Evolutionary conservation across 2,329 filamentous ascomycete genomes (phyloP), one percentile per base, ranked within the genome.

Genomic region (Furcasterigmium furcatum): DNA sequence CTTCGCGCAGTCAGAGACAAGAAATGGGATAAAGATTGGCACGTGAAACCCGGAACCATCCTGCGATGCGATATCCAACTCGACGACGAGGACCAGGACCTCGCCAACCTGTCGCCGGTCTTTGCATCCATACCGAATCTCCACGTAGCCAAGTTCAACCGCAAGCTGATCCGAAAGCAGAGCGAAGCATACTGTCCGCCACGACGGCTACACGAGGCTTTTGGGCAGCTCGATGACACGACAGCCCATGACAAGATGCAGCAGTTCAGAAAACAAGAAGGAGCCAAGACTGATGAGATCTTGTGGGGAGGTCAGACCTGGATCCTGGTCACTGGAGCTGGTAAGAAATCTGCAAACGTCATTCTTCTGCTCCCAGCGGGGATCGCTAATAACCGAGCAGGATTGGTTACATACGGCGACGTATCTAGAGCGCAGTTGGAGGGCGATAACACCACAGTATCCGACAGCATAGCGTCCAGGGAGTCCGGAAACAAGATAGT

Each of bases 31-130:
- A 19, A 35, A 6, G 14, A 43, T 14, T 35, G 29, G 29, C 21
- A 32, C 14, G 25, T 43, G 29, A 36, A 43, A 22, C 41, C 41
- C 6, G 41, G 41, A 19, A 36, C 41, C 4, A 30, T 36, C 12
- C 14, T 43, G 21, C 27, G 41, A 12, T 43, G 41, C 41, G 41
- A 43, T 18, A 41, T 27, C 16, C 4, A 27, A 13, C 39, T 27
- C n/a, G 24, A 20, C n/a, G 39, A 30, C 9, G 16, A 41, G 13
- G 6, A 7, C 16, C 16, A 14, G 4, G 30, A 32, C 13, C 30
- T 32, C 30, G 13, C 13, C 9, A 16, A 25, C 39, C 24, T 27
- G 4, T 41, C 39, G 9, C 24, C 27, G 4, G 20, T 27, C 9
- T 41, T 41, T 19, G 19, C 18, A 5, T 41, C 39, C 39, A 19